Evolutionary conservation across 1,284 basidiomycete genomes (phyloP).

Genomic region (Trametes hirsuta): DNA sequence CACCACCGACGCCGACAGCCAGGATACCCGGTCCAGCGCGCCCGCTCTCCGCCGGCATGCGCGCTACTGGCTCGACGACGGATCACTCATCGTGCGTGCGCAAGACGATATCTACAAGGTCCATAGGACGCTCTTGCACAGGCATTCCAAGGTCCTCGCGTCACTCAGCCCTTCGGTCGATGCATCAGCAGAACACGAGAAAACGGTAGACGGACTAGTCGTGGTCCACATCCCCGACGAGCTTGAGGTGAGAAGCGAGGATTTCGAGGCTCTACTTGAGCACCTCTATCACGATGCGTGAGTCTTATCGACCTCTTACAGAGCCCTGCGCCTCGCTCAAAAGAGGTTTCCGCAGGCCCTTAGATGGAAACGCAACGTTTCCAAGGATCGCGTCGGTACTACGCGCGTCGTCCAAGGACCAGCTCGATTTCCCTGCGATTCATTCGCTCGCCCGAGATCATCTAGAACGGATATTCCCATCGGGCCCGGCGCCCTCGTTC

Average conservation of each 20-base stretch:
- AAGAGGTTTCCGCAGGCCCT: slow-evolving; percentile 41
- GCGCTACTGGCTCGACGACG: slow-evolving; percentile 66
- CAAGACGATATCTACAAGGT: slow-evolving; percentile 53
- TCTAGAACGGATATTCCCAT: slow-evolving; percentile 49
- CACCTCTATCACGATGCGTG: slow-evolving; percentile 69
- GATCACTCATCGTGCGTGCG: slow-evolving; percentile 53
- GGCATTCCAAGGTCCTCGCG: slow-evolving; percentile 51
- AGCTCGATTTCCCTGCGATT: slow-evolving; percentile 58
- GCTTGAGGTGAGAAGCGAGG: slow-evolving; percentile 41
- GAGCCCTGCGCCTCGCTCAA: background rate
- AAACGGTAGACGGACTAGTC: slow-evolving; percentile 19
- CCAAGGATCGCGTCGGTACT: slow-evolving; percentile 52
- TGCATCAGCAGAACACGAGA: background rate
- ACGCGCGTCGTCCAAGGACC: slow-evolving; percentile 53
- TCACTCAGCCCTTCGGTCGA: slow-evolving; percentile 17
- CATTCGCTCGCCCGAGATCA: slow-evolving; percentile 46
- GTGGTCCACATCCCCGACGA: slow-evolving; percentile 40
- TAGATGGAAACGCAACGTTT: slow-evolving; percentile 47
- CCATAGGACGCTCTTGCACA: slow-evolving; percentile 51
- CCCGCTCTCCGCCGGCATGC: slow-evolving; percentile 37
- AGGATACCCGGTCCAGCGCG: background rate
- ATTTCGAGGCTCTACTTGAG: slow-evolving; percentile 58
- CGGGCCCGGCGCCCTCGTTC: slow-evolving; percentile 29
- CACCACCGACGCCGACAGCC: background rate
- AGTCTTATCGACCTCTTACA: slow-evolving; percentile 33